Evolutionary conservation across 148 eudicot genomes (phyloP).

Genomic region (Camellia lanceoleosa): DNA sequence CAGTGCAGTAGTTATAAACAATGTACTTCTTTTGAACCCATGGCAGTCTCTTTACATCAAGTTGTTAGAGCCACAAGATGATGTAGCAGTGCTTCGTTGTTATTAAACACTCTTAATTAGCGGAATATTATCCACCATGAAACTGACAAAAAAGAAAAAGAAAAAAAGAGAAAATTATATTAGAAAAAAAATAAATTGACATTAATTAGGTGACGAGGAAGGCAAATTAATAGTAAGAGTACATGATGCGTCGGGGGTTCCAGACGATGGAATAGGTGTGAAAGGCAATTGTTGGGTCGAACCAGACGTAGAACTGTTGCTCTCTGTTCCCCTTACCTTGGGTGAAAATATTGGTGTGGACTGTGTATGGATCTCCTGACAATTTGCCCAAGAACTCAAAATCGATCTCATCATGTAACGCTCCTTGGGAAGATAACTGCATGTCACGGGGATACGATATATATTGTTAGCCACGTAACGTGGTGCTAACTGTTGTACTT

Average conservation of each 20-base stretch:
- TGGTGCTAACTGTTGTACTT: too few species aligned
- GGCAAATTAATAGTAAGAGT: background rate
- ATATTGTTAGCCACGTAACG: too few species aligned
- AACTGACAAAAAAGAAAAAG: background rate
- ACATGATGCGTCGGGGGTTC: slow-evolving; percentile 23
- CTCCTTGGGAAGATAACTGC: slow-evolving; percentile 22
- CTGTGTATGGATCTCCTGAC: slow-evolving; percentile 17
- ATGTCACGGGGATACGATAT: background rate
- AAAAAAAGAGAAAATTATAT: too few species aligned
- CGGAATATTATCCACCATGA: slow-evolving; percentile 15
- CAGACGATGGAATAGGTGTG: slow-evolving; percentile 23
- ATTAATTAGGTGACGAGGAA: background rate
- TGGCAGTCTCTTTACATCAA: background rate
- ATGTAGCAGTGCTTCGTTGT: background rate
- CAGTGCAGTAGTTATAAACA: slow-evolving; percentile 18
- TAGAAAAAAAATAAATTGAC: too few species aligned
- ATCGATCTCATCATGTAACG: slow-evolving; percentile 21
- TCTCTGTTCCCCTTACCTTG: slow-evolving; percentile 18
- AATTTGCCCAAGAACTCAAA: slow-evolving; percentile 25
- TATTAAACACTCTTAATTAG: slow-evolving; percentile 13
- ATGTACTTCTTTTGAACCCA: slow-evolving; percentile 15
- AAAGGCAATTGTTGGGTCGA: slow-evolving; percentile 16
- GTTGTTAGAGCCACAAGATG: background rate
- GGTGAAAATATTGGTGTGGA: slow-evolving; percentile 19
- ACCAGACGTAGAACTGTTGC: slow-evolving; percentile 22